Percentiles rank a stretch among this genome's conserved stretches.
phyloP scores from a whole-genome alignment of 345 rosid species.

The Eucalyptus erythrocorys region DNA sequence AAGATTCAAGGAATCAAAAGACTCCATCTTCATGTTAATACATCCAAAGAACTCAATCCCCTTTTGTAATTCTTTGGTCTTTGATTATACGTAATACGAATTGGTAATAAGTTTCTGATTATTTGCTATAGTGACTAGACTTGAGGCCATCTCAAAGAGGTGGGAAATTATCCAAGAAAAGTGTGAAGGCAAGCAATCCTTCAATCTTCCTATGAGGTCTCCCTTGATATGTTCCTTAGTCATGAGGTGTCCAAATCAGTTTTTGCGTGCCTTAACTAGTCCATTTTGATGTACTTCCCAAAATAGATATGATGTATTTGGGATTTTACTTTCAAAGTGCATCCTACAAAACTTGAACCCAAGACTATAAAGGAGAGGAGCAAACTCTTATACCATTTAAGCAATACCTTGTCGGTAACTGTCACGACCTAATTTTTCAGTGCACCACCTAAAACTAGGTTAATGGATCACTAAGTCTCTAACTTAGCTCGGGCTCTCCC shows the following conservation, averaged over 20 bases:
- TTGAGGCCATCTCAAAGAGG: neutral
- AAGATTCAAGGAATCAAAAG: neutral
- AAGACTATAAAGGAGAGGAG: neutral
- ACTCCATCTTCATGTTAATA: neutral
- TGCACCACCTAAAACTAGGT: too few relatives aligned
- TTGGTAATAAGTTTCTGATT: neutral
- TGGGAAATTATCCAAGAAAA: neutral
- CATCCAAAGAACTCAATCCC: neutral
- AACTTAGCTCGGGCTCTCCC: too few relatives aligned
- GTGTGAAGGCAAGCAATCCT: neutral
- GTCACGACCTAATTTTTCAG: too few relatives aligned
- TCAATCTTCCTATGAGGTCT: neutral
- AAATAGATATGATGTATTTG: neutral
- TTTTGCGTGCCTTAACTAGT: neutral
- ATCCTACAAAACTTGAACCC: neutral
- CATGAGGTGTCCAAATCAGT: neutral
- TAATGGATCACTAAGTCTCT: too few relatives aligned
- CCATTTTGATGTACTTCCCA: neutral
- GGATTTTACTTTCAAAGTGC: neutral
- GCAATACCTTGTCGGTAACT: neutral
- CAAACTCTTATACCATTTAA: neutral
- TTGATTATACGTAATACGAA: too few relatives aligned
- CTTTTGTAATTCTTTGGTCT: neutral
- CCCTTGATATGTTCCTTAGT: neutral
- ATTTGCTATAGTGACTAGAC: neutral